Evolutionary conservation across 768 basidiomycete genomes (phyloP).

Genomic region (Lactarius trivialis): DNA sequence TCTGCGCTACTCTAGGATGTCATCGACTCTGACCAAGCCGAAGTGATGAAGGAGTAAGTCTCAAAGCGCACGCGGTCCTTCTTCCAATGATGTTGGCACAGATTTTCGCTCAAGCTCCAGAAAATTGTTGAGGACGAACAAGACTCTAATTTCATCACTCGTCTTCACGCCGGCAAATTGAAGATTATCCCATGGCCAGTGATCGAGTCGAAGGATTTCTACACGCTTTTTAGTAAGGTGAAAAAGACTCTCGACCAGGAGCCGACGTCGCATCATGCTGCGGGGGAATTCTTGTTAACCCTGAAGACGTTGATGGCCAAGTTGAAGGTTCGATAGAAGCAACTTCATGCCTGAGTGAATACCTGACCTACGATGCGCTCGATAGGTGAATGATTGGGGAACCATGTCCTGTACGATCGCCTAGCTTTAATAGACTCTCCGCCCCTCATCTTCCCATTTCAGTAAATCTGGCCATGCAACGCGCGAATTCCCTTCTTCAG

Average conservation of each 20-base stretch:
- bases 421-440: background rate
- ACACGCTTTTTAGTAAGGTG: constrained; percentile 44
- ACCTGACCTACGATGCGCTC: background rate
- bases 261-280: constrained; percentile 42
- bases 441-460: background rate
- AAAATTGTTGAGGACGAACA: constrained; percentile 58
- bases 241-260: constrained; percentile 46
- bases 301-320: constrained; percentile 65
- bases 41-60: constrained; percentile 52
- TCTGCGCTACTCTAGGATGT: constrained; percentile 42
- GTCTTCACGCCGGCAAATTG: constrained; percentile 48
- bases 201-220: constrained; percentile 56
- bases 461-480: constrained; percentile 46
- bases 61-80: background rate
- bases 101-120: constrained; percentile 53
- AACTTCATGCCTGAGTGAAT: background rate
- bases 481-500: constrained; percentile 31
- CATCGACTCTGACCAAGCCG: constrained; percentile 53
- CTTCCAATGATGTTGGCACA: constrained; percentile 23
- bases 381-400: constrained; percentile 59
- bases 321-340: constrained; percentile 40
- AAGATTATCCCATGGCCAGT: constrained; percentile 63
- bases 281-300: constrained; percentile 48
- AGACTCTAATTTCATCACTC: constrained; percentile 56
- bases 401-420: constrained; percentile 47